These are phyloP conservation scores for Heteromeles arbutifolia DNA, from an alignment of 306 rosid species.

Conservation along the genomic window DNA sequence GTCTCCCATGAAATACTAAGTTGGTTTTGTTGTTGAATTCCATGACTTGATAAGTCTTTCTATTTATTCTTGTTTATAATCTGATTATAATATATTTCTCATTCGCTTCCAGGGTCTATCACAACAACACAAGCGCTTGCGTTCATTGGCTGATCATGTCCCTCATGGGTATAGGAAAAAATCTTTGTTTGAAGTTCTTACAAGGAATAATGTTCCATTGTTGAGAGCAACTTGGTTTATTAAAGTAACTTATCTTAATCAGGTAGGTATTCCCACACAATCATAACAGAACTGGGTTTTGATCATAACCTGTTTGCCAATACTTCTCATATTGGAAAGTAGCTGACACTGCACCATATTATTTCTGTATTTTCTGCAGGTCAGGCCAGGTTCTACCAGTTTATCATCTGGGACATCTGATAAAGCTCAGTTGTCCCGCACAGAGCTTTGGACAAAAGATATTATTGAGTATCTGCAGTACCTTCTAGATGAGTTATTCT, in stretches of 20 bases:
- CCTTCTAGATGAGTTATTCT: slow-evolving; percentile 69
- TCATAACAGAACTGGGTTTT: not conserved
- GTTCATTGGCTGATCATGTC: slow-evolving; percentile 75
- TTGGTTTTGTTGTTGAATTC: not conserved
- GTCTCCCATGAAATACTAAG: not conserved
- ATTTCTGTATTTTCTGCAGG: slow-evolving; percentile 53
- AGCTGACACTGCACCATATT: slow-evolving; percentile 8
- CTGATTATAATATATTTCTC: not conserved
- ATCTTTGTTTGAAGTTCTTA: slow-evolving; percentile 72
- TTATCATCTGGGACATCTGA: slow-evolving; percentile 63
- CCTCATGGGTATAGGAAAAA: slow-evolving; percentile 80
- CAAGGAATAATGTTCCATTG: slow-evolving; percentile 87
- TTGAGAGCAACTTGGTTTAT: slow-evolving; percentile 95
- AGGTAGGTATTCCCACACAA: slow-evolving; percentile 40
- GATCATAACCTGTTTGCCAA: not conserved
- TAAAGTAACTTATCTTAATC: slow-evolving; percentile 85
- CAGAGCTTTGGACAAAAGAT: slow-evolving; percentile 92
- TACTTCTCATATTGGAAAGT: slow-evolving; percentile 20
- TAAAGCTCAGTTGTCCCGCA: slow-evolving; percentile 71
- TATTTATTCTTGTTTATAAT: not conserved
- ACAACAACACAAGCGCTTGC: slow-evolving; percentile 79
- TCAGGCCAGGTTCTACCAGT: slow-evolving; percentile 58
- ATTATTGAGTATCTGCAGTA: slow-evolving; percentile 74
- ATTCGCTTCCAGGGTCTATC: slow-evolving; percentile 69
- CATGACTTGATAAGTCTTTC: not conserved